Evolutionary conservation across 2,329 filamentous ascomycete species (phyloP).

Genomic region (Graphilbum fragrans): DNA sequence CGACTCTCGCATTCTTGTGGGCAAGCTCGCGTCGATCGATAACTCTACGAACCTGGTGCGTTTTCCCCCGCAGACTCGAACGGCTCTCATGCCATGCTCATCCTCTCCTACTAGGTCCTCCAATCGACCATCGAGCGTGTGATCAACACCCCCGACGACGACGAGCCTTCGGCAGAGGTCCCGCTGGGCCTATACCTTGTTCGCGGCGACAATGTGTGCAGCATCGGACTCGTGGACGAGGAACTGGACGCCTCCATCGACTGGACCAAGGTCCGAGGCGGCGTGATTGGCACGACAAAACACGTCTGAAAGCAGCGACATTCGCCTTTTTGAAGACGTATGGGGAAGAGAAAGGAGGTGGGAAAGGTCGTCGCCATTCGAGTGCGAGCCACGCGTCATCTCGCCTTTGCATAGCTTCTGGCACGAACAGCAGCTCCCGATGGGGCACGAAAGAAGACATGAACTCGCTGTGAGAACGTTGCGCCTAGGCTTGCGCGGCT

Average conservation of each 20-base stretch:
- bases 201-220: constrained; percentile 85
- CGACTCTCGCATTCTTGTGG: constrained; percentile 77
- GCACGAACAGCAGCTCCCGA: too few species aligned
- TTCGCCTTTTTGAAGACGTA: too few species aligned
- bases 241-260: constrained; percentile 80
- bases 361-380: too few species aligned
- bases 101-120: constrained; percentile 46
- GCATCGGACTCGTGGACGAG: constrained; percentile 84
- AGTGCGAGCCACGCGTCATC: too few species aligned
- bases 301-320: constrained; percentile 49
- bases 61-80: constrained; percentile 9
- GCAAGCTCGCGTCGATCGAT: constrained; percentile 75
- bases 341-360: background rate
- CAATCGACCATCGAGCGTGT: constrained; percentile 77
- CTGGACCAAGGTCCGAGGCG: constrained; percentile 82
- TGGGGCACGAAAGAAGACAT: too few species aligned
- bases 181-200: constrained; percentile 84
- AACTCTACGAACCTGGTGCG: constrained; percentile 76
- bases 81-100: background rate
- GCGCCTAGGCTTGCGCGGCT: too few species aligned
- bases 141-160: constrained; percentile 74
- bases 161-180: constrained; percentile 67
- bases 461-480: too few species aligned
- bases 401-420: too few species aligned
- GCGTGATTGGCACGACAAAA: constrained; percentile 74